These are phyloP conservation scores for Meredithiella fracta DNA, from an alignment of 2,329 filamentous ascomycete species.

Conservation along the genomic window DNA sequence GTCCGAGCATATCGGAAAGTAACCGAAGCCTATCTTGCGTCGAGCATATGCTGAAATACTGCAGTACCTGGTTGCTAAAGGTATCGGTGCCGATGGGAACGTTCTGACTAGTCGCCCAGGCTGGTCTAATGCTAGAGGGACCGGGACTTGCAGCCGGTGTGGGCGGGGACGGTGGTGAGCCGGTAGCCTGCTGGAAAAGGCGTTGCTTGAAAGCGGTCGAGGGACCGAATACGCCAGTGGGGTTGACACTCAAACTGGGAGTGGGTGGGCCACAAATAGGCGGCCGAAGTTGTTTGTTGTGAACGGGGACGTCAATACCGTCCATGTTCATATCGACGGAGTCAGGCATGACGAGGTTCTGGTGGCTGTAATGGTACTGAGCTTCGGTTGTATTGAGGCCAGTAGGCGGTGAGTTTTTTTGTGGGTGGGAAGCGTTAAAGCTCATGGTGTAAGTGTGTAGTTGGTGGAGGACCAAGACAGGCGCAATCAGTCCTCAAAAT, in stretches of 20 bases:
- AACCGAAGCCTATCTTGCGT: slow-evolving; percentile 63
- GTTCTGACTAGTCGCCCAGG: slow-evolving; percentile 41
- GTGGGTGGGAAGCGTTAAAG: too few relatives aligned
- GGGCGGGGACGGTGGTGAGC: slow-evolving; percentile 46
- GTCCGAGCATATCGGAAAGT: slow-evolving; percentile 73
- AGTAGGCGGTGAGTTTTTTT: too few relatives aligned
- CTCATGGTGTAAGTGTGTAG: too few relatives aligned
- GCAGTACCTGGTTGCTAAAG: slow-evolving; percentile 61
- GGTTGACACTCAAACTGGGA: slow-evolving; percentile 49
- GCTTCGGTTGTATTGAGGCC: too few relatives aligned
- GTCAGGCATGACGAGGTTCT: too few relatives aligned
- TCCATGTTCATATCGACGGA: not conserved
- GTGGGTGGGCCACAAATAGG: slow-evolving; percentile 43
- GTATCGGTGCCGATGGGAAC: slow-evolving; percentile 58
- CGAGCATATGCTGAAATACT: slow-evolving; percentile 64
- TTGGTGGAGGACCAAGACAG: too few relatives aligned
- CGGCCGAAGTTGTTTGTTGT: slow-evolving; percentile 33
- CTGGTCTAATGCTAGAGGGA: slow-evolving; percentile 42
- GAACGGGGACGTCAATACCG: slow-evolving; percentile 20
- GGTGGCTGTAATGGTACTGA: too few relatives aligned
- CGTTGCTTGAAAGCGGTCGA: not conserved
- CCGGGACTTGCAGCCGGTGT: slow-evolving; percentile 50
- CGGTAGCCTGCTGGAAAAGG: slow-evolving; percentile 23
- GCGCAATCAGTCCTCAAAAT: too few relatives aligned
- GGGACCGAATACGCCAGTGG: slow-evolving; percentile 30